Conservation (phyloP, 108 stramenopile genomes). For the Cyclotella baltica region DNA sequence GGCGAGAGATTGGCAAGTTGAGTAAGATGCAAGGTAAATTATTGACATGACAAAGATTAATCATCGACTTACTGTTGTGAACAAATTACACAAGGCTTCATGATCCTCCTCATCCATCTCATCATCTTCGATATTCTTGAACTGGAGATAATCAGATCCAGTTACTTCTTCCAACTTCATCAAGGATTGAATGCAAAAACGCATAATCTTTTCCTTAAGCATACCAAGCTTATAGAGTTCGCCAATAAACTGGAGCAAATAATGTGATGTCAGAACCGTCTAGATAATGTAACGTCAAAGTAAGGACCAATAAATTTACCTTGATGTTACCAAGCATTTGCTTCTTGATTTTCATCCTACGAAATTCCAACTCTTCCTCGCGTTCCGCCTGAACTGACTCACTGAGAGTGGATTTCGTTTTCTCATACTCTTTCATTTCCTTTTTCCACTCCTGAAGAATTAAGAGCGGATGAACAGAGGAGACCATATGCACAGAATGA, state of each 20-base stretch:
- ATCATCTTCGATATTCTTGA: constrained; percentile 60
- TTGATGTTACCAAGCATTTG: constrained; percentile 96
- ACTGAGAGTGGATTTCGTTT: constrained; percentile 65
- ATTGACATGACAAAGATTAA: not conserved
- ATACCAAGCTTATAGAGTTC: constrained; percentile 96
- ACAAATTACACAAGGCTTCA: constrained; percentile 88
- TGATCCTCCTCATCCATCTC: constrained; percentile 92
- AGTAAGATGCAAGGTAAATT: not conserved
- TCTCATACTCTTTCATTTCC: constrained; percentile 77
- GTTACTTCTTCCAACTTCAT: constrained; percentile 79
- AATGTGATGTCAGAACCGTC: not conserved
- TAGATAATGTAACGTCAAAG: not conserved
- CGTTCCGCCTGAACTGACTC: constrained; percentile 71
- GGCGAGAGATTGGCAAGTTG: not conserved
- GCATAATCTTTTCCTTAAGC: constrained; percentile 95
- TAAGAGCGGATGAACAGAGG: not conserved
- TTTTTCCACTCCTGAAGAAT: constrained; percentile 71
- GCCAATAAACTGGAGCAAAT: constrained; percentile 83
- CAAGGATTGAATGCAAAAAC: constrained; percentile 84
- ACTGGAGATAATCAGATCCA: constrained; percentile 32
- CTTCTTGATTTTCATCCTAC: constrained; percentile 93
- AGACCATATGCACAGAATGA: not conserved
- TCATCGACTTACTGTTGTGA: constrained; percentile 56
- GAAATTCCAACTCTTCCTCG: constrained; percentile 81
- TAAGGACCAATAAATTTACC: constrained; percentile 4